Evolutionary conservation across 2,329 filamentous ascomycete genomes (phyloP), one percentile per base, ranked within the genome.

Genomic region (Colletotrichum plurivorum): DNA sequence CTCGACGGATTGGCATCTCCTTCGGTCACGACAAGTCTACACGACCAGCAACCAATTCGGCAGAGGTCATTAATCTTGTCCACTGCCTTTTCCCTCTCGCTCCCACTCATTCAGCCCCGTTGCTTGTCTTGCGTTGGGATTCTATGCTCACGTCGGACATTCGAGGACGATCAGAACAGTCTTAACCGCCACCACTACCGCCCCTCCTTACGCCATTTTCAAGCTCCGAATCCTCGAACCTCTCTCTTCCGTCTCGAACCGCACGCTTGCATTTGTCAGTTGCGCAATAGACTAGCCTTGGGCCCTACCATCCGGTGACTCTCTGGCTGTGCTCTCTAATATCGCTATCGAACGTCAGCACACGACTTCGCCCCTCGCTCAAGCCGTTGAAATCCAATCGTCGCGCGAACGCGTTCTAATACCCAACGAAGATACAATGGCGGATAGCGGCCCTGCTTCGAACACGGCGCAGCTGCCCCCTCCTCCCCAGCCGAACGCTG

Each of bases 371-470:
- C 31, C 16, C 48, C 20, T 31, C 43, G 54, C 59, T 25, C 20
- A 20, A 43, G 54, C 46, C 18, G 31, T 49, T 55, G 62, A 60
- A 22, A 55, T 56, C 41, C 55, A 60, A 46, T 22, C 31, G 55
- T 66, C 51, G 51, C 62, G 56, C 49, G 43, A 55, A 43, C 61
- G 31, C 51, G 16, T 54, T 49, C 13, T 60, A 56, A 65, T 55
- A 66, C 18, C 49, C 22, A 55, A 36, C 51, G 36, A 60, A 48
- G 48, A 57, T 13, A 83, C 82, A 79, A 97, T 97, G 94, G 90
- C 94, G 83, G 94, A 97, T 78, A 89, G 88, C 83, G 87, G 89
- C 78, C 84, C 90, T 79, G 84, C 90, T 74, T 81, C 90, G 72
- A 84, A 87, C 75, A 82, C 88, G 74, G 84, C 89, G 71, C 89